These are phyloP conservation scores for Epichloe coenophiala DNA, from an alignment of 2,329 filamentous ascomycete genomes.

Conservation along the genomic window DNA sequence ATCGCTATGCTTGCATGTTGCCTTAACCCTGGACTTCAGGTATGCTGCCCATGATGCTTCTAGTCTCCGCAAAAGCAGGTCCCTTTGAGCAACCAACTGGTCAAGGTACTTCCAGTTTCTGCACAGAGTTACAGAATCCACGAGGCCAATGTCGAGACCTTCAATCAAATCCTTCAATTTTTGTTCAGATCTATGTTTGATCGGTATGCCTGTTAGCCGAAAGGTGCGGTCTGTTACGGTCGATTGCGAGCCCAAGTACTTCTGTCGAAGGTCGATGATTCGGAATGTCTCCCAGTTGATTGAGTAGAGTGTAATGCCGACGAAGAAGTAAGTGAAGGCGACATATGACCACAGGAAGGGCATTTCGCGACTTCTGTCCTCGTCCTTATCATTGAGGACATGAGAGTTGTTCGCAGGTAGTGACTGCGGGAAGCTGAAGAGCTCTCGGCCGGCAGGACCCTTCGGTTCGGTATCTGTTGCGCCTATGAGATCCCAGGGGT, in stretches of 20 bases:
- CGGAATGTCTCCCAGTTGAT: slow-evolving; percentile 72
- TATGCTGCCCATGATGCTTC: slow-evolving; percentile 76
- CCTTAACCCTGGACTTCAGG: slow-evolving; percentile 15
- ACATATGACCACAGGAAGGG: slow-evolving; percentile 83
- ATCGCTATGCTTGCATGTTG: slow-evolving; percentile 5
- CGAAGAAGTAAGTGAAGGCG: slow-evolving; percentile 90
- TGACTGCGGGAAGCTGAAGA: neutral
- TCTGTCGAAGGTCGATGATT: slow-evolving; percentile 75
- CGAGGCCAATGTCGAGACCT: slow-evolving; percentile 74
- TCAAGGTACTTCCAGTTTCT: slow-evolving; percentile 79
- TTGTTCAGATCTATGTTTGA: slow-evolving; percentile 63
- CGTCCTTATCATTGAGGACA: slow-evolving; percentile 16
- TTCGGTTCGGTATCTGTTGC: neutral
- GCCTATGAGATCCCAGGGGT: slow-evolving; percentile 1
- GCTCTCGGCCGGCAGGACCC: slow-evolving; percentile 4
- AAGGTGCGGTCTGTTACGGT: slow-evolving; percentile 96
- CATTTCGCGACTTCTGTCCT: slow-evolving; percentile 20
- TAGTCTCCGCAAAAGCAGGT: slow-evolving; percentile 52
- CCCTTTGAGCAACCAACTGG: slow-evolving; percentile 53
- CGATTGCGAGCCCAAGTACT: slow-evolving; percentile 83
- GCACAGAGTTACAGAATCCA: slow-evolving; percentile 78
- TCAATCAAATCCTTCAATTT: slow-evolving; percentile 81
- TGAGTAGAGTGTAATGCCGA: slow-evolving; percentile 65
- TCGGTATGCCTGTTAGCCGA: slow-evolving; percentile 75
- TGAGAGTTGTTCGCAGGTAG: slow-evolving; percentile 9